Percentiles rank a stretch among this genome's conserved stretches.
Evolutionary conservation across 345 rosid species (phyloP).

Genomic region (Cardamine chenopodiifolia): DNA sequence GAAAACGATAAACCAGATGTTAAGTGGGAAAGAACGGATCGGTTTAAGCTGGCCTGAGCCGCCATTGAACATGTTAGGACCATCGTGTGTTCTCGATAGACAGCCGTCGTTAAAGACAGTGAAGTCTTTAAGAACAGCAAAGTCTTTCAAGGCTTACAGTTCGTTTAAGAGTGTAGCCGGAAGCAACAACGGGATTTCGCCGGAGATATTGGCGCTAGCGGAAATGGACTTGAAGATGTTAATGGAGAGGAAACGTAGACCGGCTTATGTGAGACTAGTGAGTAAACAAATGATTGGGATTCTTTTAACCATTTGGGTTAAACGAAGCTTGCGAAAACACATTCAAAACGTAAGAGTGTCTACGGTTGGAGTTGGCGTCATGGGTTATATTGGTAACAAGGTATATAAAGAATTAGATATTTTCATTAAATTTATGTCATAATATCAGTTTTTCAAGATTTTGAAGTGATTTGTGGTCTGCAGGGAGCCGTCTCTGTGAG

Average conservation of each 20-base stretch:
- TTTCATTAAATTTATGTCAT: background rate
- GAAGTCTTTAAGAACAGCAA: constrained; percentile 55
- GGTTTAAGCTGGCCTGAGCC: constrained; percentile 95
- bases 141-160: constrained; percentile 58
- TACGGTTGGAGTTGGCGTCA: constrained; percentile 88
- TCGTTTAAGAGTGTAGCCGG: constrained; percentile 64
- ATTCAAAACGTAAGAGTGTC: constrained; percentile 85
- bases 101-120: constrained; percentile 61
- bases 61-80: constrained; percentile 64
- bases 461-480: background rate
- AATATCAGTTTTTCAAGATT: background rate
- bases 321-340: constrained; percentile 74
- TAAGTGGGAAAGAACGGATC: constrained; percentile 73
- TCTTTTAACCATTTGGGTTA: constrained; percentile 88
- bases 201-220: constrained; percentile 50
- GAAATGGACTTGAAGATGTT: constrained; percentile 68
- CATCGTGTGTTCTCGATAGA: constrained; percentile 58
- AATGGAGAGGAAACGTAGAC: constrained; percentile 69
- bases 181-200: constrained; percentile 51
- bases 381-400: constrained; percentile 99
- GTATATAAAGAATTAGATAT: constrained; percentile 37
- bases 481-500: constrained; percentile 98
- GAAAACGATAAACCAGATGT: constrained; percentile 52
- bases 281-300: constrained; percentile 98
- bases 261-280: constrained; percentile 77